Conservation (phyloP, 805 yeast species). For the Cyberlindnera japonica region DNA sequence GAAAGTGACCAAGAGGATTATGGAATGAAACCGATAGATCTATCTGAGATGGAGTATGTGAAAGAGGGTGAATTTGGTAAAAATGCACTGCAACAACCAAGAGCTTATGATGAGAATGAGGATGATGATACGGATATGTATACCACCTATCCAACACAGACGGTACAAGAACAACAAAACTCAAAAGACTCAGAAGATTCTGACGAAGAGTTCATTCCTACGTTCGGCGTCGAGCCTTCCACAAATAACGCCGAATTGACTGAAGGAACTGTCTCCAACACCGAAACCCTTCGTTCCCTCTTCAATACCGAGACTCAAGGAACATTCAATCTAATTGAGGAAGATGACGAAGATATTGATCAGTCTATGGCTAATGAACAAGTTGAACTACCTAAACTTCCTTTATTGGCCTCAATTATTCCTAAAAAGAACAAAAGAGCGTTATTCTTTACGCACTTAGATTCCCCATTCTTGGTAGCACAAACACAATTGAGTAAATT, state of each 20-base stretch:
- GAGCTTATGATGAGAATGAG: conserved; percentile 19
- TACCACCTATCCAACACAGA: too few species aligned
- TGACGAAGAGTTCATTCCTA: conserved; percentile 44
- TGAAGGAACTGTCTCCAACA: conserved; percentile 37
- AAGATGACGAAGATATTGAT: conserved; percentile 47
- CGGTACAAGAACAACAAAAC: too few species aligned
- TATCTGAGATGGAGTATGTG: conserved; percentile 27
- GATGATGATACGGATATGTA: conserved; percentile 15
- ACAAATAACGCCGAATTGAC: too few species aligned
- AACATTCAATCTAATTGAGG: conserved; percentile 42
- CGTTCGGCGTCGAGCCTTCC: conserved; percentile 38
- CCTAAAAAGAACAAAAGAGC: conserved; percentile 33
- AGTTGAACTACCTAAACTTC: conserved; percentile 23
- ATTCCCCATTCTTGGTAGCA: conserved; percentile 82
- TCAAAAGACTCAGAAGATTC: conserved; percentile 12
- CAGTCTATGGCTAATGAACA: conserved; percentile 28
- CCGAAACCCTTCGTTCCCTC: conserved; percentile 60
- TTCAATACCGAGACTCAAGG: conserved; percentile 35
- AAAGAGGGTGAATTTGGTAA: conserved; percentile 28
- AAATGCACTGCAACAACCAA: conserved; percentile 12
- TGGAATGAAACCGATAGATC: conserved; percentile 19
- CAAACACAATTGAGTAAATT: conserved; percentile 75
- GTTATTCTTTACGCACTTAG: conserved; percentile 76
- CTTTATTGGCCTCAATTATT: conserved; percentile 16
- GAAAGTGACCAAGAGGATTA: conserved; percentile 32